Conservation (phyloP, 2,329 filamentous ascomycete genomes). For the Colletotrichum cordylinicola region DNA sequence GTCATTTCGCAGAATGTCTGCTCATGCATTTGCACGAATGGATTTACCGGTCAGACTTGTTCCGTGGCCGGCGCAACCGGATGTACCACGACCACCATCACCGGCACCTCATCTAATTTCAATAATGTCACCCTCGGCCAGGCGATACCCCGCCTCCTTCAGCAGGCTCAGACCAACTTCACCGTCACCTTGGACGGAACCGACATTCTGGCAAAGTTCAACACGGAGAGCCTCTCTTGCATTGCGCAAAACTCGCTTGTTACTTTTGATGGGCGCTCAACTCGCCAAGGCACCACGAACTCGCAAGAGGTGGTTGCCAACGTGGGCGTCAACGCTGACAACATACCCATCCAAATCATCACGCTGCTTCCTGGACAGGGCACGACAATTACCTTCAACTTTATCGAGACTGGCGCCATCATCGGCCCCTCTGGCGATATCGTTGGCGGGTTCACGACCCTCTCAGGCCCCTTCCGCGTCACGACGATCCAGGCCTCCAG, state of each 20-base stretch:
- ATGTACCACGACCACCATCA: constrained; percentile 57
- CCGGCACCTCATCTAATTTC: constrained; percentile 46
- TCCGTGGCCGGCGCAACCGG: constrained; percentile 51
- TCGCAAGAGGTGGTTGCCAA: constrained; percentile 25
- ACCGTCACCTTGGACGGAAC: constrained; percentile 76
- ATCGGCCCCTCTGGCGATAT: constrained; percentile 22
- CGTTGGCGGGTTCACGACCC: constrained; percentile 27
- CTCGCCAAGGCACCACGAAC: constrained; percentile 36
- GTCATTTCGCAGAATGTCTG: constrained; percentile 73
- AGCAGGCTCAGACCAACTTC: constrained; percentile 70
- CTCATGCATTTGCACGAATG: constrained; percentile 87
- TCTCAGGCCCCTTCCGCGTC: constrained; percentile 27
- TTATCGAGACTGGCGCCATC: constrained; percentile 23
- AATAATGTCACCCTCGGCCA: constrained; percentile 81
- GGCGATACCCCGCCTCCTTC: constrained; percentile 77
- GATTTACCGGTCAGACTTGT: constrained; percentile 73
- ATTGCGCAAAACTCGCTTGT: constrained; percentile 86
- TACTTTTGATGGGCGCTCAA: constrained; percentile 71
- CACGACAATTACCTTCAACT: constrained; percentile 38
- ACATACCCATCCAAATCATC: constrained; percentile 26
- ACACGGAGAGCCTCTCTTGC: constrained; percentile 77
- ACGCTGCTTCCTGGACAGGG: constrained; percentile 31
- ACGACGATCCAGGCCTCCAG: constrained; percentile 20
- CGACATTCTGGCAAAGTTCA: constrained; percentile 78
- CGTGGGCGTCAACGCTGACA: constrained; percentile 9